Evolutionary conservation across 2,329 filamentous ascomycete species (phyloP), one percentile per base, ranked within the genome.

Genomic region (Macrophomina pseudophaseolina): DNA sequence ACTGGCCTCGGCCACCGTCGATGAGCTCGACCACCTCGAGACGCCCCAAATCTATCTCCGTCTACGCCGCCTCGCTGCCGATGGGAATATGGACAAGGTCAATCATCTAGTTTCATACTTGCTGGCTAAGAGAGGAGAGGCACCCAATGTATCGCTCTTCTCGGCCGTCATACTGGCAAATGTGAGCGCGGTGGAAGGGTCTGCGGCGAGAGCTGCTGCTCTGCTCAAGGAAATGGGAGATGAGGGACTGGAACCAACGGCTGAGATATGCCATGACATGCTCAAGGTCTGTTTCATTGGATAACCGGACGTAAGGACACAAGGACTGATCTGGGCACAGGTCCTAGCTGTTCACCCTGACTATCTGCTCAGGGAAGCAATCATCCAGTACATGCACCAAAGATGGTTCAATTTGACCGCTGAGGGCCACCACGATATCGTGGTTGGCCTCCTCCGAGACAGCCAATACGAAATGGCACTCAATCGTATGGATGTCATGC

Each of bases 271-370:
- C 72, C 89, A 94, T 76, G 87, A 87, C 68, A 87, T 90, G 2
- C 80, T 97, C 46, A 87, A 88, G 76, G 88, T 90, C 74, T 32
- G 80, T 38, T 38, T 49, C 14, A 38, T 32, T 32, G 28, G 48
- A 5, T 40, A 62, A 42, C 32, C 56, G 3, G 33, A 32, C 28
- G n/a, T 33, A n/a, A 16, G 5, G 16, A 32, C 4, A 18, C 18
- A 60, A 51, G 28, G 23, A 23, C 46, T 42, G 33, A 46, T 46
- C 33, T 40, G 56, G 9, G 14, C 7, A 42, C 32, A 66, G 64
- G 90, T 87, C 5, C 83, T 97, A 30, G 87, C 91, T 0, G 87
- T 95, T 8, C 95, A 98, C 75, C 92, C 94, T 0, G 91, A 98
- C 77, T 94, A 96, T 72, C 71, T 93, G 5, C 80, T 95, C 30